A percentile compares a stretch with the other conserved stretches of the same genome.
These are phyloP conservation scores for Paragyromitra xinjiangensis DNA, from an alignment of 495 filamentous ascomycete species.

Conservation along the genomic window DNA sequence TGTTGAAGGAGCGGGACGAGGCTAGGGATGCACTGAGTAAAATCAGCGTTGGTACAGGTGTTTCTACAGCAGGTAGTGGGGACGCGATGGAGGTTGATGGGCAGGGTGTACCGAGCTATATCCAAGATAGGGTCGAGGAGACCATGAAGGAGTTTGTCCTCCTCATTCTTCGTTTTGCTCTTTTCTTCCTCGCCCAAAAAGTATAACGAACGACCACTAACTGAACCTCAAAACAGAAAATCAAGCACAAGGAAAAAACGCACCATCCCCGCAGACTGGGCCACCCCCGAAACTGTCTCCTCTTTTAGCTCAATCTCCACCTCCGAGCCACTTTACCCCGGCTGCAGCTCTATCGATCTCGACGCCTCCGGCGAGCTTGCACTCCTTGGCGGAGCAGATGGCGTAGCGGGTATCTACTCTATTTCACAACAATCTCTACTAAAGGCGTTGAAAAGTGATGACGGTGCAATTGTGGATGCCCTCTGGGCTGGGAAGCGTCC, in stretches of 20 bases:
- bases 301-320: constrained; percentile 69
- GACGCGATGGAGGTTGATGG: constrained; percentile 93
- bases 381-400: constrained; percentile 81
- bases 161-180: not conserved
- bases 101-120: constrained; percentile 70
- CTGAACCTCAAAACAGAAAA: constrained; percentile 65
- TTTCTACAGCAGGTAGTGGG: constrained; percentile 62
- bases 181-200: not conserved
- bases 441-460: constrained; percentile 69
- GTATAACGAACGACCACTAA: constrained; percentile 24
- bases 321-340: constrained; percentile 72
- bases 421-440: constrained; percentile 74
- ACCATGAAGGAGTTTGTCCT: constrained; percentile 62
- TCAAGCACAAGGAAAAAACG: constrained; percentile 88
- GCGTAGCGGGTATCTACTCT: constrained; percentile 80
- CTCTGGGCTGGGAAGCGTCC: constrained; percentile 77
- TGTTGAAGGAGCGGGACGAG: constrained; percentile 90
- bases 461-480: constrained; percentile 77
- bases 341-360: constrained; percentile 71
- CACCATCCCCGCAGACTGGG: constrained; percentile 83
- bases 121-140: constrained; percentile 70
- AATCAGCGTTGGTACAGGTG: constrained; percentile 71
- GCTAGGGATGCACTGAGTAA: constrained; percentile 90
- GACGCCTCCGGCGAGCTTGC: constrained; percentile 72
- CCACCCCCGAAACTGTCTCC: constrained; percentile 74